phyloP scores from a whole-genome alignment of 2,329 filamentous ascomycete species.

The Cytospora paraplurivora region DNA sequence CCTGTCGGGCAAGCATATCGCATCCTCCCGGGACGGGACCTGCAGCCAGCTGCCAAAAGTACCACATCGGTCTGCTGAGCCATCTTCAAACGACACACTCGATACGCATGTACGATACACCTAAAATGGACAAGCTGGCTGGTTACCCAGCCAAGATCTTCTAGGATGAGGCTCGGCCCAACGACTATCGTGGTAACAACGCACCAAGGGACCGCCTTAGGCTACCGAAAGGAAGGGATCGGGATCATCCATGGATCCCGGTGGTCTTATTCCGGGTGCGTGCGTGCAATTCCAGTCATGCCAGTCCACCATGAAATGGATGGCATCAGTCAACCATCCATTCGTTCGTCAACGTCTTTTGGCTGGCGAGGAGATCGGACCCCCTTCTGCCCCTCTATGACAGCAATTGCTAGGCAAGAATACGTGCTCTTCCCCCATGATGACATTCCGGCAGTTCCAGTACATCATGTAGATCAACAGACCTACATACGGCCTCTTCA shows the following conservation, averaged over 20 bases:
- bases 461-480: background rate
- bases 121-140: background rate
- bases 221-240: background rate
- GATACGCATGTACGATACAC: background rate
- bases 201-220: background rate
- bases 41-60: background rate
- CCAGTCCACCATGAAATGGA: background rate
- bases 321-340: no score
- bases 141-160: background rate
- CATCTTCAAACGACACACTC: background rate
- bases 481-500: background rate
- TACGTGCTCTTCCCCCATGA: background rate
- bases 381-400: background rate
- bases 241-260: background rate
- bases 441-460: background rate
- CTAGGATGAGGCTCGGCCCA: background rate
- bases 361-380: background rate
- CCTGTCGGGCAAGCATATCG: no score
- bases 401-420: background rate
- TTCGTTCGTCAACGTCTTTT: background rate
- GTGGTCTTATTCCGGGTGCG: background rate
- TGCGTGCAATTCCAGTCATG: background rate
- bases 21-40: no score
- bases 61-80: background rate
- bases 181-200: background rate